phyloP scores from a whole-genome alignment of 2,329 filamentous ascomycete species.

The Colletotrichum sp. region DNA sequence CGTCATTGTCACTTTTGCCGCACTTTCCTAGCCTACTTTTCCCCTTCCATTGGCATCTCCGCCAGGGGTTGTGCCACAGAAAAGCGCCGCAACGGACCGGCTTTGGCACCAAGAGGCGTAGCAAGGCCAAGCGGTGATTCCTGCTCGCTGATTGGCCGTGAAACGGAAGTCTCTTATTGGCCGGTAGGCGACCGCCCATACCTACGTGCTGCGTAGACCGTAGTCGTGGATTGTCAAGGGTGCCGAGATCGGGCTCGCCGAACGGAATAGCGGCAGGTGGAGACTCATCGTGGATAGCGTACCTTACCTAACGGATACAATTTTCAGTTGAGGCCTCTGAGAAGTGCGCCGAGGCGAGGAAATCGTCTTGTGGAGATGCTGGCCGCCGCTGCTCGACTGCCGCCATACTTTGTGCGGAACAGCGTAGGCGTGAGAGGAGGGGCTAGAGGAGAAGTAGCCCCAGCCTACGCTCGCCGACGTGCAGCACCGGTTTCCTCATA shows the following conservation, averaged over 20 bases:
- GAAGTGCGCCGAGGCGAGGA: not conserved
- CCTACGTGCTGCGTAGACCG: not conserved
- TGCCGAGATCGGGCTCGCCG: constrained; percentile 17
- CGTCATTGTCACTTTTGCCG: not conserved
- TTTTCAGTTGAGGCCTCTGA: not conserved
- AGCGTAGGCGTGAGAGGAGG: not conserved
- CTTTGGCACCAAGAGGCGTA: not conserved
- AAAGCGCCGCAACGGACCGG: not conserved
- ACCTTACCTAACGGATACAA: not conserved
- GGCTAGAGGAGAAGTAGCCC: not conserved
- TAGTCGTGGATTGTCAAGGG: constrained; percentile 1
- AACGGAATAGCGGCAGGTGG: not conserved
- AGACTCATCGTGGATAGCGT: not conserved
- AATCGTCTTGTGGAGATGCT: not conserved
- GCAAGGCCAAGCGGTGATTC: not conserved
- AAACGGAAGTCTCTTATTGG: not conserved
- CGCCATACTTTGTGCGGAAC: not conserved
- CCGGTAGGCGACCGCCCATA: not conserved
- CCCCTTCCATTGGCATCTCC: not conserved
- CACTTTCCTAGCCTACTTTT: not conserved
- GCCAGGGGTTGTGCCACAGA: not conserved
- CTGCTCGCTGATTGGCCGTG: not conserved
- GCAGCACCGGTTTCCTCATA: not conserved
- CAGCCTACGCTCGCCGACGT: not conserved
- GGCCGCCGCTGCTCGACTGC: not conserved